A percentile compares a stretch with the other conserved stretches of the same genome.
phyloP scores from a whole-genome alignment of 1,284 basidiomycete genomes.

The Irpex rosettiformis region DNA sequence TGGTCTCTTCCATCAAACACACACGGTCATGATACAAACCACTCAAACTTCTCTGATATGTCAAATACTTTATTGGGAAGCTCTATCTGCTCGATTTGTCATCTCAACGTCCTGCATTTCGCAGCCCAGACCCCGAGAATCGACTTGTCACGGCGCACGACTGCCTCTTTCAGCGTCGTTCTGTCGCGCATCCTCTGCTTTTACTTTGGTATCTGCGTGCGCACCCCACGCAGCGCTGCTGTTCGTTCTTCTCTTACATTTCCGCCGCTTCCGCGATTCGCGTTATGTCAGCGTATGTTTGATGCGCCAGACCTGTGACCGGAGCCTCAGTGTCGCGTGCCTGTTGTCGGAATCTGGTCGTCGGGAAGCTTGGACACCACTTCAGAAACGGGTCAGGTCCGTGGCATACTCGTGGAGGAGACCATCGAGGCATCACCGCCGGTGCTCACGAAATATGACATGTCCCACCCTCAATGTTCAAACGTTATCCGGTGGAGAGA shows the following conservation, averaged over 20 bases:
- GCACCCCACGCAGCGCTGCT: not conserved
- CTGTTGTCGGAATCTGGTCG: not conserved
- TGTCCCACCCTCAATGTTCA: not conserved
- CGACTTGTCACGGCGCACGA: constrained; percentile 5
- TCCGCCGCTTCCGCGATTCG: not conserved
- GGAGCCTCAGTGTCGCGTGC: not conserved
- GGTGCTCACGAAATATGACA: not conserved
- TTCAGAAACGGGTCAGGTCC: not conserved
- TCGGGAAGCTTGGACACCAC: not conserved
- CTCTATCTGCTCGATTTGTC: constrained; percentile 10
- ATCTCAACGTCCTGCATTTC: constrained; percentile 1
- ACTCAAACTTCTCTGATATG: constrained; percentile 16
- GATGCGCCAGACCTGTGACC: not conserved
- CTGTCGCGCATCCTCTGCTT: constrained; percentile 19
- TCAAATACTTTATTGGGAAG: constrained; percentile 12
- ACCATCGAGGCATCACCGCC: not conserved
- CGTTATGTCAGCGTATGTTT: not conserved
- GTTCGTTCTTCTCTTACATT: not conserved
- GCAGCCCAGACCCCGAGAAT: not conserved
- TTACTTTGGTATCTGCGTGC: constrained; percentile 8
- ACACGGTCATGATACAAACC: constrained; percentile 7
- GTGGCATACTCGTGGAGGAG: not conserved
- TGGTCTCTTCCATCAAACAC: constrained; percentile 3
- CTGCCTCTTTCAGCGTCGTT: constrained; percentile 22
- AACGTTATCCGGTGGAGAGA: not conserved